Evolutionary conservation across 208 protist genomes (phyloP).

Genomic region (Leptomonas pyrrhocoris): DNA sequence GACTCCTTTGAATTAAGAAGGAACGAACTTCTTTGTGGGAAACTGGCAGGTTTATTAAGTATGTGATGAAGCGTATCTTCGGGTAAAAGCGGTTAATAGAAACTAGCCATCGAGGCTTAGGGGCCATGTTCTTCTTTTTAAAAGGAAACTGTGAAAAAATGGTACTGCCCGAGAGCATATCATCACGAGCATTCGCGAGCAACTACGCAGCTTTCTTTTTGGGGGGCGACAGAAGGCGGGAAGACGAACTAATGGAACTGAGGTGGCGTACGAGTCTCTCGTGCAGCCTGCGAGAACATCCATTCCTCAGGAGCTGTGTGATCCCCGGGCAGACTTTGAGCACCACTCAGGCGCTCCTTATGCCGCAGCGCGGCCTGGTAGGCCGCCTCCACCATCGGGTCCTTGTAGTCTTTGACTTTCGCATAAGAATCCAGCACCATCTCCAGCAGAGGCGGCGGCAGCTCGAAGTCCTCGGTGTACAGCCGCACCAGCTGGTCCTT

Average conservation of each 20-base stretch:
- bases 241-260: conserved; percentile 6
- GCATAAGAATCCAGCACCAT: conserved; percentile 67
- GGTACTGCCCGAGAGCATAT: too few relatives aligned
- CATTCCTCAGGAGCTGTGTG: conserved; percentile 42
- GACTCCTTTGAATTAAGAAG: too few relatives aligned
- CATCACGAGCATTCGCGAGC: too few relatives aligned
- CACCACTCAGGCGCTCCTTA: conserved; percentile 31
- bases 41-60: too few relatives aligned
- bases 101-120: too few relatives aligned
- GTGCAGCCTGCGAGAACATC: conserved; percentile 63
- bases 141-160: too few relatives aligned
- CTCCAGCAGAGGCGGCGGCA: conserved; percentile 54
- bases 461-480: conserved; percentile 66
- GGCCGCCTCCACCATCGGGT: conserved; percentile 51
- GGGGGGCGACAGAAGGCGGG: neutral
- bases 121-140: too few relatives aligned
- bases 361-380: conserved; percentile 51
- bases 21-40: too few relatives aligned
- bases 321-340: conserved; percentile 17
- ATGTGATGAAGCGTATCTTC: too few relatives aligned
- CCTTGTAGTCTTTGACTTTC: conserved; percentile 43
- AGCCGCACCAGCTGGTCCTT: conserved; percentile 48
- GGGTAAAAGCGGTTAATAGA: too few relatives aligned
- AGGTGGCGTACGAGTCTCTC: conserved; percentile 28
- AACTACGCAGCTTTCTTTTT: too few relatives aligned